Evolutionary conservation across 371 early-diverging fungal genomes (phyloP).

Genomic region (Smittium culicis): DNA sequence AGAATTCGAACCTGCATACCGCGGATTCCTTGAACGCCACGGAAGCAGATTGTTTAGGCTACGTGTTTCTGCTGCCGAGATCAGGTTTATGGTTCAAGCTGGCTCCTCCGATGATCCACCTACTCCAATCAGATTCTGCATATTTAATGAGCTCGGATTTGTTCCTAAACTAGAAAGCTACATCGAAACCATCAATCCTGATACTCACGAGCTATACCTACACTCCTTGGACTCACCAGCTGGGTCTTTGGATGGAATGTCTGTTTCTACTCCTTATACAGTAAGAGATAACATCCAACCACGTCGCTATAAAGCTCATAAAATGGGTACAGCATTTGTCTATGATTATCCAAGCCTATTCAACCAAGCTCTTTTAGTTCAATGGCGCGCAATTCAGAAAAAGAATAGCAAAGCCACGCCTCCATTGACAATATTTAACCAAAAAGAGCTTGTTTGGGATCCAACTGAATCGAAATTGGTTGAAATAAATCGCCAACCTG

Average conservation of each 20-base stretch:
- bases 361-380: conserved; percentile 46
- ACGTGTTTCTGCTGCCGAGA: conserved; percentile 86
- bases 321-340: conserved; percentile 95
- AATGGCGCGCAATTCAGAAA: conserved; percentile 27
- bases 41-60: conserved; percentile 89
- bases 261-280: conserved; percentile 69
- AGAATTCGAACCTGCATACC: conserved; percentile 69
- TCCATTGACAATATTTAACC: conserved; percentile 57
- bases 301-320: conserved; percentile 91
- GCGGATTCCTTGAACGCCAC: conserved; percentile 83
- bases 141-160: conserved; percentile 81
- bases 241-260: conserved; percentile 72
- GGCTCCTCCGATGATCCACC: conserved; percentile 41
- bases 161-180: conserved; percentile 84
- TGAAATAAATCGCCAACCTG: conserved; percentile 69
- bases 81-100: conserved; percentile 77
- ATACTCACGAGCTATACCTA: conserved; percentile 49
- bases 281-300: conserved; percentile 94
- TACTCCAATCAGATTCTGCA: conserved; percentile 78
- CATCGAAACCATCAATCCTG: conserved; percentile 60
- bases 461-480: conserved; percentile 53
- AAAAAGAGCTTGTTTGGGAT: conserved; percentile 78
- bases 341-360: conserved; percentile 97
- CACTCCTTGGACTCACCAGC: conserved; percentile 39
- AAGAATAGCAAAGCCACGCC: conserved; percentile 9